Percentiles rank a stretch among this genome's conserved stretches.
Evolutionary conservation across 805 yeast species (phyloP).

Genomic region (Candida oleophila): DNA sequence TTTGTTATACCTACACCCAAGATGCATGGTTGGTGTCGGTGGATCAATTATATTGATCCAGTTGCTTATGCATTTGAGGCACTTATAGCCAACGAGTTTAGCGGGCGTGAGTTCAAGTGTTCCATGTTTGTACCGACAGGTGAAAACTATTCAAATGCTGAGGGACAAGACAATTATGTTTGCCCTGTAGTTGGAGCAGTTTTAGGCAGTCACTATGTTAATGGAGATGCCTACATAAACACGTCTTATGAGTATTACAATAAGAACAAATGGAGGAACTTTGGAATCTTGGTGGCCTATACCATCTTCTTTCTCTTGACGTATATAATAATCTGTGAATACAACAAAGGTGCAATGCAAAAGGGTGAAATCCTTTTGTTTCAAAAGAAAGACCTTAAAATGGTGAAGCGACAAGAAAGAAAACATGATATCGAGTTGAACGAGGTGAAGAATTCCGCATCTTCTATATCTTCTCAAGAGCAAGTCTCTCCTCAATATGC

Average conservation of each 20-base stretch:
- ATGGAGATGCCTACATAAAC: constrained; percentile 30
- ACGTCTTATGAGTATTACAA: constrained; percentile 43
- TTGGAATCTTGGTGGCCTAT: constrained; percentile 61
- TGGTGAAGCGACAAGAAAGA: constrained; percentile 39
- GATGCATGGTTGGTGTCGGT: constrained; percentile 64
- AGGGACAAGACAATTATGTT: constrained; percentile 6
- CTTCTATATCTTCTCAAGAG: too few relatives aligned
- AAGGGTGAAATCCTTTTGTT: constrained; percentile 71
- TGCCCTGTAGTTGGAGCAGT: constrained; percentile 25
- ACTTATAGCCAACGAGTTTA: constrained; percentile 57
- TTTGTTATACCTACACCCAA: constrained; percentile 56
- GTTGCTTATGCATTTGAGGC: constrained; percentile 58
- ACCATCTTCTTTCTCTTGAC: constrained; percentile 51
- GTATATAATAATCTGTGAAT: constrained; percentile 56
- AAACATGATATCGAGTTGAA: constrained; percentile 19
- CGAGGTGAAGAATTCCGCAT: too few relatives aligned
- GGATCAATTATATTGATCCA: constrained; percentile 63
- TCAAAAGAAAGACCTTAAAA: constrained; percentile 48
- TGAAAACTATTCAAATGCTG: constrained; percentile 20
- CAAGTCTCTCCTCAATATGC: constrained; percentile 5
- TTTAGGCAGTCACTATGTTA: constrained; percentile 19
- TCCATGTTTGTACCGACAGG: constrained; percentile 48
- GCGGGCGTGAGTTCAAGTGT: constrained; percentile 46
- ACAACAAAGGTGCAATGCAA: constrained; percentile 59
- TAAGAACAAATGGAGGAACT: constrained; percentile 60